Evolutionary conservation across 306 rosid species (phyloP).

Genomic region (Ormosia semicastrata): DNA sequence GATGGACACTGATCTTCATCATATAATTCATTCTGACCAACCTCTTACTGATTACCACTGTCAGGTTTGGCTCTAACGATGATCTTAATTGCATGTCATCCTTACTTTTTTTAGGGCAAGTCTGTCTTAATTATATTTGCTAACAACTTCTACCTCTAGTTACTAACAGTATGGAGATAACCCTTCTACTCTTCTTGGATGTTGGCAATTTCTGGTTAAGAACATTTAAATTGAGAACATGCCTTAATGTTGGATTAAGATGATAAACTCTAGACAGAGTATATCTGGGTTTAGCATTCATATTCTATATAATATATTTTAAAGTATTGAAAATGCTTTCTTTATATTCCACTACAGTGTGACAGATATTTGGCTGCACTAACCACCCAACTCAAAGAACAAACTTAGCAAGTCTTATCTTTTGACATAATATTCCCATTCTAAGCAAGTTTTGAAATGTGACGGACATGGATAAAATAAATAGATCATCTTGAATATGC

Average conservation of each 20-base stretch:
- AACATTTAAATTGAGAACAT: not conserved
- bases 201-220: not conserved
- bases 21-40: slow-evolving; percentile 52
- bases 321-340: not conserved
- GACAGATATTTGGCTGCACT: not conserved
- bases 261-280: not conserved
- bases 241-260: not conserved
- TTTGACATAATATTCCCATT: not conserved
- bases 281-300: not conserved
- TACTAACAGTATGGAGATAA: not conserved
- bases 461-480: not conserved
- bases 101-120: not conserved
- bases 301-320: not conserved
- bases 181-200: not conserved
- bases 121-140: slow-evolving; percentile 7
- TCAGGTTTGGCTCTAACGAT: slow-evolving; percentile 44
- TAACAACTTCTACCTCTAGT: slow-evolving; percentile 2
- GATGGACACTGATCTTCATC: slow-evolving; percentile 62
- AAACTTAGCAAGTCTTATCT: not conserved
- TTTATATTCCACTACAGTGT: not conserved
- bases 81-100: not conserved
- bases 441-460: not conserved
- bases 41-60: slow-evolving; percentile 45
- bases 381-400: not conserved
- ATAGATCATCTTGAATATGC: not conserved